These are phyloP conservation scores for Vanrija pseudolonga DNA, from an alignment of 1,284 basidiomycete genomes.

Conservation along the genomic window DNA sequence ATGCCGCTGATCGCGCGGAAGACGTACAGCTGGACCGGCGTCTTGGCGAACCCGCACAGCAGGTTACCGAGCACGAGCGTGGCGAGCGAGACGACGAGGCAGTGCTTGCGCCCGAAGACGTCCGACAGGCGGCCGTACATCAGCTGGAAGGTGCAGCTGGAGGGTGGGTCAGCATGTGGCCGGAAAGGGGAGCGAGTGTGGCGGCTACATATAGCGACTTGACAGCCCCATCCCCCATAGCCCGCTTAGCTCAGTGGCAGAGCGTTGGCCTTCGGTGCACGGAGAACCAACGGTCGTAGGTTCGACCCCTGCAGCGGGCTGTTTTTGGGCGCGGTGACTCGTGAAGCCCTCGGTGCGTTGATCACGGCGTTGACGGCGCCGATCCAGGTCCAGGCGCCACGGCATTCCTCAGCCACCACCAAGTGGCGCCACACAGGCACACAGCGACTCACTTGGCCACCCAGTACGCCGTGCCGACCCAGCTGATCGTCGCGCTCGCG, in stretches of 20 bases:
- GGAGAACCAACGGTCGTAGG: no score
- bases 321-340: background rate
- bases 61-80: conserved; percentile 32
- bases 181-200: background rate
- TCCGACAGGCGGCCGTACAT: conserved; percentile 35
- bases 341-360: no score
- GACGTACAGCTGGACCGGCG: conserved; percentile 33
- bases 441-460: conserved; percentile 30
- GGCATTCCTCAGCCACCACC: no score
- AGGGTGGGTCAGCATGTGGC: no score
- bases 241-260: no score
- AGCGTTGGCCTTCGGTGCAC: no score
- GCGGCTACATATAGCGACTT: background rate
- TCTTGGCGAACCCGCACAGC: conserved; percentile 33
- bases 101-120: conserved; percentile 34
- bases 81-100: conserved; percentile 27
- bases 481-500: conserved; percentile 26
- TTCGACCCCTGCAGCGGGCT: no score
- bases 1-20: conserved; percentile 50
- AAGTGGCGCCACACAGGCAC: no score
- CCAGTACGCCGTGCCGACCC: conserved; percentile 36
- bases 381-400: no score
- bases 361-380: no score
- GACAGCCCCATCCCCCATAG: no score
- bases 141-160: conserved; percentile 32